These are phyloP conservation scores for Davidsoniella virescens DNA, from an alignment of 2,329 filamentous ascomycete species.

Conservation along the genomic window DNA sequence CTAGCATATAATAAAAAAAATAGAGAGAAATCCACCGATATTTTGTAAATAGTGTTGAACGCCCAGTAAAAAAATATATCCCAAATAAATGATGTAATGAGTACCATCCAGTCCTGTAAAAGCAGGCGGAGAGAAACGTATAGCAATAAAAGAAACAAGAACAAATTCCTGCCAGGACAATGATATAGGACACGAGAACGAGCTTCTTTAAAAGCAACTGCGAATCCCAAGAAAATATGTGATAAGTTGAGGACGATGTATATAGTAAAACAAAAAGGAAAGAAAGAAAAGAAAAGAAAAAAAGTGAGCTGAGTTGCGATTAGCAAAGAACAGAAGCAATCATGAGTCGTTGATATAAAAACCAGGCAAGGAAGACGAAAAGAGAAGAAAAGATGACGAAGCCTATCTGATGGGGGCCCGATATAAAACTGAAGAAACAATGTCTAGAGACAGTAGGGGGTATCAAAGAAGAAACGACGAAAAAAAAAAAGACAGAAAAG, in stretches of 20 bases:
- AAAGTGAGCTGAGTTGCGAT: neutral
- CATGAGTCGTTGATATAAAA: neutral
- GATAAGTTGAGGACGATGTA: too few species aligned
- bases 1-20: neutral
- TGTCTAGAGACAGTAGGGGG: neutral
- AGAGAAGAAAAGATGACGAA: neutral
- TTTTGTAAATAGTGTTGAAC: neutral
- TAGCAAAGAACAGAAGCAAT: neutral
- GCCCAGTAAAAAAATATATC: neutral
- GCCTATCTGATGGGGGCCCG: too few species aligned
- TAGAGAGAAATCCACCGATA: neutral
- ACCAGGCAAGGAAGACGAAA: neutral
- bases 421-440: neutral
- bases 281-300: neutral
- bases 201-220: neutral
- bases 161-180: neutral
- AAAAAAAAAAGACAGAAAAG: constrained; percentile 6
- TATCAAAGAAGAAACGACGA: neutral
- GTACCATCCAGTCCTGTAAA: neutral
- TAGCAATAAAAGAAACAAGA: neutral
- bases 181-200: neutral
- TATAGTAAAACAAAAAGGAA: neutral
- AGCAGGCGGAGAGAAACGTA: neutral
- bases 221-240: neutral
- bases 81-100: constrained; percentile 1